Base-by-base conservation (phyloP, 768 basidiomycete species). In the Hypholoma fasciculare region DNA sequence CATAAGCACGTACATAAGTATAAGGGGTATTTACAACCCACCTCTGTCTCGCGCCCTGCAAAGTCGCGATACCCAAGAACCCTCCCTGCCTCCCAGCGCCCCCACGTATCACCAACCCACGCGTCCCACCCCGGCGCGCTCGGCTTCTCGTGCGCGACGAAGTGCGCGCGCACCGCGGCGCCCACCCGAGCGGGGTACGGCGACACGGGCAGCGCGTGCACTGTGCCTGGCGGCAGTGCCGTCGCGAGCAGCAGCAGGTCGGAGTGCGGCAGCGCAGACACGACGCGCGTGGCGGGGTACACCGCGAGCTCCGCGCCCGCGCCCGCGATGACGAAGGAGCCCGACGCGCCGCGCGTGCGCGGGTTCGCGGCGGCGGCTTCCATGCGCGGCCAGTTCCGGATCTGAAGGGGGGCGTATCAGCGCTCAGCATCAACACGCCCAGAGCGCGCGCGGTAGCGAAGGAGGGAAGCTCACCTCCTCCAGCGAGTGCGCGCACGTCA, bases 401-500 rank as follows among this genome's bases (percentile, higher is more conserved):
- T 65, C 72, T 74, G 19, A 1, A 23, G 23, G 23, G 4, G 55
- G 17, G 19, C 11, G 17, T 42, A 9, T 12, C 40, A 42, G 13
- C 7, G 30, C 30, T 34, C 30, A 34, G 30, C 30, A 7, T 34
- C 7, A 34, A 7, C 30, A 34, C 30, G 30, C 30, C 30, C 27
- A 30, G 27, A 30, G 27, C 3, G 27, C 27, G 7, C 27, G 12
- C 39, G 39, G 39, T 11, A 40, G n/a, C n/a, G n/a, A n/a, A 4
- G 23, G 40, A 3, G 40, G 40, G 13, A 3, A 1, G 7, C 73
- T 64, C 64, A 78, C 85, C 81, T 85, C 80, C 69, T 87, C 82
- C 26, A 89, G 66, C 2, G 87, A 86, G 67, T 88, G 87, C 7
- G 81, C 83, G 63, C 86, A 88, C 11, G 82, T 82, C 20, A 86